These are phyloP conservation scores for Pseudozyma tsukubaensis DNA, from an alignment of 1,284 basidiomycete species.

Conservation along the genomic window DNA sequence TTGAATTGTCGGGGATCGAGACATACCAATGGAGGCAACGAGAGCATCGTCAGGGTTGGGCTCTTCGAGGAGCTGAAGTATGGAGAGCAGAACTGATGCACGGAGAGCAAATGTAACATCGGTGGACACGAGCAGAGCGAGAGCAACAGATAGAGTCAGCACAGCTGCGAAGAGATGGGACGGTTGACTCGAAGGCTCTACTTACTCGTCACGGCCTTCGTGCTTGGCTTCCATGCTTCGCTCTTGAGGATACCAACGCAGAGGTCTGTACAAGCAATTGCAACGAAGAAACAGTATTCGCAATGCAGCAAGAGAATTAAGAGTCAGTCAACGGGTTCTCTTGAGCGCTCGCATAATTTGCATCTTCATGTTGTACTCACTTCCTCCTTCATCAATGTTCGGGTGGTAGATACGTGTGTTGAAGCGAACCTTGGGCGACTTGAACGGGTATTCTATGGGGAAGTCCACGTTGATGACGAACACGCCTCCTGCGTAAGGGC, in stretches of 20 bases:
- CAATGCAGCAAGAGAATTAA: neutral
- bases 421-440: constrained; percentile 66
- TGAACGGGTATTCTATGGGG: constrained; percentile 69
- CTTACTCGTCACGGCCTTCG: constrained; percentile 66
- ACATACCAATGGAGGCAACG: constrained; percentile 64
- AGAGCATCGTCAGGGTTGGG: constrained; percentile 66
- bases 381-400: constrained; percentile 67
- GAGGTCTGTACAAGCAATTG: too few species aligned
- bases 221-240: constrained; percentile 68
- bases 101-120: too few species aligned
- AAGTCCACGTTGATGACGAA: constrained; percentile 67
- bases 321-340: neutral
- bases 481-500: constrained; percentile 63
- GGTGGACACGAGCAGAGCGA: too few species aligned
- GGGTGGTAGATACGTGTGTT: constrained; percentile 67
- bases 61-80: constrained; percentile 63
- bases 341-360: neutral
- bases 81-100: constrained; percentile 64
- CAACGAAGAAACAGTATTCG: too few species aligned
- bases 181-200: neutral
- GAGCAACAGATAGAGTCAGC: too few species aligned
- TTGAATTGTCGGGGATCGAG: neutral
- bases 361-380: constrained; percentile 30
- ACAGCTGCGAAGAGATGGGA: neutral
- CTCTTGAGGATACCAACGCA: constrained; percentile 67